phyloP scores from a whole-genome alignment of 768 basidiomycete species.

The Pleurotus tuoliensis region DNA sequence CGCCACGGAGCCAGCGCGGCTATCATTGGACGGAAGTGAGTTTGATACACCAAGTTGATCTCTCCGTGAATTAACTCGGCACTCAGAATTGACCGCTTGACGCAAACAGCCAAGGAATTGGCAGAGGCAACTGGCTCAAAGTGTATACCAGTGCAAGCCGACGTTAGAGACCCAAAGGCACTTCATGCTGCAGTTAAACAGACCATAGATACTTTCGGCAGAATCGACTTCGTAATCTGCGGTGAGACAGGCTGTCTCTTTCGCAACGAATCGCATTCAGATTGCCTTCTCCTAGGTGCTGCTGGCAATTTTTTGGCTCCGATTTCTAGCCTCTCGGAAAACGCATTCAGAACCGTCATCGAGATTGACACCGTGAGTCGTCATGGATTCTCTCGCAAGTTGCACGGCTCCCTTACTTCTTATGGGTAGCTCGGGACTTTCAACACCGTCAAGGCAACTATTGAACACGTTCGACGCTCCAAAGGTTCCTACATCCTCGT shows the following conservation, averaged over 20 bases:
- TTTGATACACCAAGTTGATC: constrained; percentile 1
- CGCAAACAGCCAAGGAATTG: constrained; percentile 66
- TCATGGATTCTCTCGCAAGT: background rate
- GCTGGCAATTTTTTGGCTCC: constrained; percentile 96
- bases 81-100: constrained; percentile 66
- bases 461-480: constrained; percentile 64
- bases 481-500: constrained; percentile 87
- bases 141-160: constrained; percentile 74
- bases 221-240: constrained; percentile 93
- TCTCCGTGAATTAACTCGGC: constrained; percentile 4
- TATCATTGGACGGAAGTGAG: constrained; percentile 88
- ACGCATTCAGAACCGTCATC: constrained; percentile 88
- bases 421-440: constrained; percentile 75
- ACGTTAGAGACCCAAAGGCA: constrained; percentile 76
- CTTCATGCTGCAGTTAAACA: constrained; percentile 72
- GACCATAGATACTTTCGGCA: constrained; percentile 73
- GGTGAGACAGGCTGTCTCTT: constrained; percentile 39
- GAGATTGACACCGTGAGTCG: constrained; percentile 83
- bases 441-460: constrained; percentile 91
- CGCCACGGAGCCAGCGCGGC: constrained; percentile 74
- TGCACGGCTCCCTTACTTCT: background rate
- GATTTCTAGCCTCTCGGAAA: constrained; percentile 78
- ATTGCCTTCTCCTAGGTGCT: constrained; percentile 53
- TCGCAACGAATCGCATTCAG: constrained; percentile 1
- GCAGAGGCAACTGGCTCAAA: constrained; percentile 60